Percentiles rank a stretch among this genome's conserved stretches.
Evolutionary conservation across 2,329 filamentous ascomycete genomes (phyloP).

Genomic region (Aureobasidium sp.): DNA sequence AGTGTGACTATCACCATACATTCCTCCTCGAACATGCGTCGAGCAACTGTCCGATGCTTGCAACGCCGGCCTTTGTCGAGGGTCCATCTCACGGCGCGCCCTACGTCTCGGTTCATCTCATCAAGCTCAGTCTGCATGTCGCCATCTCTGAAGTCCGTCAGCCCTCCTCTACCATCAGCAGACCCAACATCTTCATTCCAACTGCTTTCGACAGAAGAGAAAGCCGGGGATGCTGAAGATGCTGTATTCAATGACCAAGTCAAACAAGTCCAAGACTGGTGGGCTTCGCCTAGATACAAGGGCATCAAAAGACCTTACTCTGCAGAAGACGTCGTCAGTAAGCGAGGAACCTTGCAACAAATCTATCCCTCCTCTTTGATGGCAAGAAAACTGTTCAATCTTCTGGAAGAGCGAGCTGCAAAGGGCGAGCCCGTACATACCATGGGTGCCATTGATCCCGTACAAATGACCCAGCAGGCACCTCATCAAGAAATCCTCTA

Average conservation of each 20-base stretch:
- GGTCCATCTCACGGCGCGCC: slow-evolving; percentile 13
- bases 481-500: slow-evolving; percentile 94
- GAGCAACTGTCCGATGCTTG: slow-evolving; percentile 21
- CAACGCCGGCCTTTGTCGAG: slow-evolving; percentile 23
- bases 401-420: slow-evolving; percentile 70
- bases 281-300: slow-evolving; percentile 73
- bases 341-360: slow-evolving; percentile 80
- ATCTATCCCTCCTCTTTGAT: slow-evolving; percentile 88
- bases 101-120: slow-evolving; percentile 22
- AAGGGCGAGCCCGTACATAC: slow-evolving; percentile 88
- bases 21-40: slow-evolving; percentile 16
- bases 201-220: slow-evolving; percentile 68
- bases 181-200: slow-evolving; percentile 75
- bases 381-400: slow-evolving; percentile 88
- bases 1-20: not conserved
- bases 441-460: slow-evolving; percentile 96
- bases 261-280: slow-evolving; percentile 82
- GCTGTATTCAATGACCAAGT: slow-evolving; percentile 77
- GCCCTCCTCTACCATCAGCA: slow-evolving; percentile 54
- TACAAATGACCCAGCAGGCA: slow-evolving; percentile 98
- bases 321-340: slow-evolving; percentile 84
- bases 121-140: slow-evolving; percentile 39
- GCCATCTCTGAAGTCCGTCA: slow-evolving; percentile 44
- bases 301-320: slow-evolving; percentile 91
- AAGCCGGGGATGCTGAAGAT: slow-evolving; percentile 76